Evolutionary conservation across 176 grass and related monocot genomes (phyloP).

Genomic region (Poa pratensis): DNA sequence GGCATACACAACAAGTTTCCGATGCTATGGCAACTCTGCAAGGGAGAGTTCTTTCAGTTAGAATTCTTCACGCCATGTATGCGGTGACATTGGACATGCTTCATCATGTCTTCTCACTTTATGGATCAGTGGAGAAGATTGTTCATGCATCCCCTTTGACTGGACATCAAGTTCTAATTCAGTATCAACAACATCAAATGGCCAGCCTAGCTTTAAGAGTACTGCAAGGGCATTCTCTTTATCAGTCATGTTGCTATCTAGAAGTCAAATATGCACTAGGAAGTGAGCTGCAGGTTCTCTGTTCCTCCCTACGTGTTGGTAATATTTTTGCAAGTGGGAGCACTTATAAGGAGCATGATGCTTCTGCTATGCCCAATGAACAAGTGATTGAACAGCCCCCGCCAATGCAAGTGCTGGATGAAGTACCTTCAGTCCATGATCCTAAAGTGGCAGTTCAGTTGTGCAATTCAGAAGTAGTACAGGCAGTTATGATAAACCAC

Average conservation of each 20-base stretch:
- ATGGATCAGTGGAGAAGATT: too few relatives aligned
- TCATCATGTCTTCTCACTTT: too few relatives aligned
- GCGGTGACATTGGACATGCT: too few relatives aligned
- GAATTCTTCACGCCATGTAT: too few relatives aligned
- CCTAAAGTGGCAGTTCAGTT: not conserved
- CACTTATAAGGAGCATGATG: not conserved
- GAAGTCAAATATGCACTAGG: not conserved
- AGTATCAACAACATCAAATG: not conserved
- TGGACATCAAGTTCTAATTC: not conserved
- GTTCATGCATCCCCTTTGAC: too few relatives aligned
- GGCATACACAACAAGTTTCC: too few relatives aligned
- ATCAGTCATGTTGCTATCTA: not conserved
- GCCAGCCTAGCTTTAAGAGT: not conserved
- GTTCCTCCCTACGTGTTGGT: not conserved
- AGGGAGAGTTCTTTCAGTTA: too few relatives aligned
- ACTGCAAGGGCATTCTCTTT: not conserved
- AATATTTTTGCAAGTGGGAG: too few relatives aligned
- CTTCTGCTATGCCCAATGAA: not conserved
- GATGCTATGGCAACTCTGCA: too few relatives aligned
- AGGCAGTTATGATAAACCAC: too few relatives aligned
- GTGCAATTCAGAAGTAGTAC: not conserved
- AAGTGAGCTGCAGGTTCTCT: not conserved
- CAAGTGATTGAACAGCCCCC: not conserved
- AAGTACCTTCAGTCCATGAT: not conserved
- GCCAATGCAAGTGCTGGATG: not conserved